Percentiles rank a stretch among this genome's conserved stretches.
These are phyloP conservation scores for Mycena albidolilacea DNA, from an alignment of 768 basidiomycete species.

Conservation along the genomic window DNA sequence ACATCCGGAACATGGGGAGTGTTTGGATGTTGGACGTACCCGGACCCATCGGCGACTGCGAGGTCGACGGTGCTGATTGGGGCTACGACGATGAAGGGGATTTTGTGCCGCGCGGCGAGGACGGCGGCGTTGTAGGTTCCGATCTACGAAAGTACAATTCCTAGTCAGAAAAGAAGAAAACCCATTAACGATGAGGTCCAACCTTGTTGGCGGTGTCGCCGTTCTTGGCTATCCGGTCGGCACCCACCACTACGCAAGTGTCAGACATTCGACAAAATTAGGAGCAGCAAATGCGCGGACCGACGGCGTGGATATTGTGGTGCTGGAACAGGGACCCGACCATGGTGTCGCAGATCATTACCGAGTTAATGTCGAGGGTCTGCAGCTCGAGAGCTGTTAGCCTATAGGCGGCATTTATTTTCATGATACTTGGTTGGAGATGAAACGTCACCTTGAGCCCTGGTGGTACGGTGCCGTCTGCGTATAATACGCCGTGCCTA, in stretches of 20 bases:
- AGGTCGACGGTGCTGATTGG: constrained; percentile 95
- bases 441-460: constrained; percentile 74
- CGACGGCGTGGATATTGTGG: constrained; percentile 85
- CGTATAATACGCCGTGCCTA: constrained; percentile 91
- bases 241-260: constrained; percentile 76
- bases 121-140: constrained; percentile 98
- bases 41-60: constrained; percentile 76
- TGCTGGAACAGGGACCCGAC: constrained; percentile 96
- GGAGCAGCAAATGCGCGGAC: constrained; percentile 50
- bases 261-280: neutral
- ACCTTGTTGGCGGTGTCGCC: constrained; percentile 98
- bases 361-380: constrained; percentile 85
- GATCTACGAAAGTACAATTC: constrained; percentile 57
- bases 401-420: constrained; percentile 55
- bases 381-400: constrained; percentile 93
- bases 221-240: constrained; percentile 91
- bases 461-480: constrained; percentile 97
- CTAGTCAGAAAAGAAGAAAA: neutral
- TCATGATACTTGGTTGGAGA: neutral
- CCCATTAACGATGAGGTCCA: constrained; percentile 15
- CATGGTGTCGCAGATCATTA: constrained; percentile 98
- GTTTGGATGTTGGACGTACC: constrained; percentile 52
- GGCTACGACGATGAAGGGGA: constrained; percentile 95
- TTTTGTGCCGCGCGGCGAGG: constrained; percentile 86
- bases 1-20: constrained; percentile 5